Evolutionary conservation across 441 rosid species (phyloP), one percentile per base, ranked within the genome.

Genomic region (Aquilaria agallochum): DNA sequence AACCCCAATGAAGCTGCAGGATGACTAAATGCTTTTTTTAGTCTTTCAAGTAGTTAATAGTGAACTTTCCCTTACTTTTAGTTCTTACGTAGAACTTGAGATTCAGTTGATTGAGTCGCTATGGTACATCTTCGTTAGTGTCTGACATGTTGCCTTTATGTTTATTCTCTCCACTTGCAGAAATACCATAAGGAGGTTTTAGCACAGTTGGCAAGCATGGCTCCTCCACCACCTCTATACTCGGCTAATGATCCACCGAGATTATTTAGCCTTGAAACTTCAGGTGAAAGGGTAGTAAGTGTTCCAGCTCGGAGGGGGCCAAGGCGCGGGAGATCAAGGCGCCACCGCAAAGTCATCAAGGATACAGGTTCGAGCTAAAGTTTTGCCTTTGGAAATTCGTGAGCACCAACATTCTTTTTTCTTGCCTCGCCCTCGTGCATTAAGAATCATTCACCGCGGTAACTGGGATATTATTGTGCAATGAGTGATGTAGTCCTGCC

Each of bases 171-270:
- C 55, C 10, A 40, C 67, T 46, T 76, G 74, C 90, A 92, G 96
- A 80, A 77, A 83, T 77, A 89, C 76, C 98, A 92, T 63, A 80
- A 88, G 72, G 87, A 82, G 30, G 79, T 84, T 47, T 68, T 80
- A 66, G 88, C 72, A 52, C 82, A 56, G 27, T 52, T 67, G 2
- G 78, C 76, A 52, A 72, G 70, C 65, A 77, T 71, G 75, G 75
- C 72, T 64, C 70, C 71, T 32, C 87, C 83, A 0, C 76, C 82
- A 33, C 83, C 81, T 3, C 75, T 62, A 15, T 47, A 62, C 56
- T 60, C 66, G 62, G 64, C 59, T 53, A 64, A 63, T 9, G 76
- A 76, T 60, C 67, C 78, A 13, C 82, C 83, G n/a, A 63, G 71
- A 45, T 72, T 69, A 62, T 40, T 67, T 27, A 57, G 81, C 5